phyloP scores from a whole-genome alignment of 495 filamentous ascomycete genomes.

The Thozetella sp. region DNA sequence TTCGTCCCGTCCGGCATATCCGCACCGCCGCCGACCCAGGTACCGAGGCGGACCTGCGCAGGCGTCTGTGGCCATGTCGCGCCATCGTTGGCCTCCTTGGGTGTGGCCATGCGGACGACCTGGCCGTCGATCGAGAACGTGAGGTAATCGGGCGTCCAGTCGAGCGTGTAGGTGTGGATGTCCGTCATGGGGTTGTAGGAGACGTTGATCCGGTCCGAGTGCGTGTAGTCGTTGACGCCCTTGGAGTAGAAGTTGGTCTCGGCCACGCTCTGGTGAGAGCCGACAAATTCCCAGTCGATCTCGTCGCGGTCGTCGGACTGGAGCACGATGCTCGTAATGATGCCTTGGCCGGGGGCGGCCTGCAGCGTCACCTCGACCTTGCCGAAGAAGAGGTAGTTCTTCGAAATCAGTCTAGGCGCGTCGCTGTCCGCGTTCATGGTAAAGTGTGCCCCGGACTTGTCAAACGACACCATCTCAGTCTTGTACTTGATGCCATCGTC shows the following conservation, averaged over 20 bases:
- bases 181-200: constrained; percentile 50
- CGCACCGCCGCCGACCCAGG: constrained; percentile 75
- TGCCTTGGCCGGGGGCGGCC: constrained; percentile 58
- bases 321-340: constrained; percentile 73
- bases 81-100: constrained; percentile 46
- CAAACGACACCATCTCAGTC: constrained; percentile 50
- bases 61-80: constrained; percentile 71
- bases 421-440: constrained; percentile 66
- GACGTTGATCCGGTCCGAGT: constrained; percentile 57
- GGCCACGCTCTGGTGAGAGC: constrained; percentile 34
- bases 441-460: constrained; percentile 60
- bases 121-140: constrained; percentile 70
- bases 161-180: constrained; percentile 76
- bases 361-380: constrained; percentile 61
- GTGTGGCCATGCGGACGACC: constrained; percentile 60
- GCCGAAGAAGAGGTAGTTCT: constrained; percentile 70
- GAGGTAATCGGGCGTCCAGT: constrained; percentile 68
- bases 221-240: constrained; percentile 63
- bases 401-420: constrained; percentile 61
- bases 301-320: constrained; percentile 82
- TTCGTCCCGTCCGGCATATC: constrained; percentile 66
- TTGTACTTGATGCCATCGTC: constrained; percentile 11
- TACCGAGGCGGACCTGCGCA: constrained; percentile 69
- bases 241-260: constrained; percentile 84
- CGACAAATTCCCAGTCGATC: constrained; percentile 72